phyloP scores from a whole-genome alignment of 179 eudicot genomes.

The Vitellaria paradoxa region DNA sequence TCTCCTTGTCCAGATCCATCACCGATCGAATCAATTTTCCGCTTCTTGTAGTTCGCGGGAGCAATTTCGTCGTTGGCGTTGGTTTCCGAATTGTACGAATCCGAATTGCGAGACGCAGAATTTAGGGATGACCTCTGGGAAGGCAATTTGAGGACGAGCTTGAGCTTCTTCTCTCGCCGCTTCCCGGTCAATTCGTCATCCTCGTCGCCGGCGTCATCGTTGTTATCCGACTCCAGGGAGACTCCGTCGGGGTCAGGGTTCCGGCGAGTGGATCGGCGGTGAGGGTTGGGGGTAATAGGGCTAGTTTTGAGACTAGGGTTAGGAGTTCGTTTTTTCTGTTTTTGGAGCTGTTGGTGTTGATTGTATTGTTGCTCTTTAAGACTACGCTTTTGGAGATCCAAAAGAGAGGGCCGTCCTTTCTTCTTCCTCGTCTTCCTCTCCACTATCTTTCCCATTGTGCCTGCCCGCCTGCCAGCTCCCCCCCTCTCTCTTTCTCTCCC shows the following conservation, averaged over 20 bases:
- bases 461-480: constrained; percentile 7
- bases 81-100: constrained; percentile 14
- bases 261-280: constrained; percentile 47
- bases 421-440: constrained; percentile 49
- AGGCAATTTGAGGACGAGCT: constrained; percentile 22
- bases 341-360: constrained; percentile 5
- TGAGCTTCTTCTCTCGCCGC: constrained; percentile 25
- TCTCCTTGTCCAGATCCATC: constrained; percentile 32
- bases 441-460: constrained; percentile 35
- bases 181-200: constrained; percentile 12
- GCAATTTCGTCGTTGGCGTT: background rate
- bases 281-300: background rate
- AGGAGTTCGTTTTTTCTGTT: constrained; percentile 5
- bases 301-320: constrained; percentile 22
- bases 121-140: constrained; percentile 16
- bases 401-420: constrained; percentile 59
- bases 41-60: constrained; percentile 24
- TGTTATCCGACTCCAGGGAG: background rate
- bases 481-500: too few relatives aligned
- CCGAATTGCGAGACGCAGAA: constrained; percentile 20
- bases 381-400: constrained; percentile 53
- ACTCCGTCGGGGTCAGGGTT: constrained; percentile 33
- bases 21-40: constrained; percentile 36
- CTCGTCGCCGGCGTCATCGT: constrained; percentile 24
- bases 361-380: constrained; percentile 31